phyloP scores from a whole-genome alignment of 495 filamentous ascomycete genomes.

The Massariosphaeria phaeospora region DNA sequence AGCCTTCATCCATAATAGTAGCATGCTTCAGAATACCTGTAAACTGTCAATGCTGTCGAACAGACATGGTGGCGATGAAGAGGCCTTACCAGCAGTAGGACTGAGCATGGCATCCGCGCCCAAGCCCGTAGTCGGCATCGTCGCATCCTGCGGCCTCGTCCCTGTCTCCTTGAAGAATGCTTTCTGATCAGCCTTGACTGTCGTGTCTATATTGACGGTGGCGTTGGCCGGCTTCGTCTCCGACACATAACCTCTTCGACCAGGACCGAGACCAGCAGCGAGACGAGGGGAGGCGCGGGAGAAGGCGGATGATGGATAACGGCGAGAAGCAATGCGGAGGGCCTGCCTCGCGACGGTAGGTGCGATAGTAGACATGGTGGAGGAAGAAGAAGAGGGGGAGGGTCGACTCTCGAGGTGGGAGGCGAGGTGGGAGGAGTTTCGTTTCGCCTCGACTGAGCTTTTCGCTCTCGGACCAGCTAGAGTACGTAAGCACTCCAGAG shows the following conservation, averaged over 20 bases:
- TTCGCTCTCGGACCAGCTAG: too few species aligned
- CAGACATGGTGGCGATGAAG: not conserved
- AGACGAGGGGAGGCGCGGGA: constrained; percentile 34
- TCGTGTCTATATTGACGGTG: constrained; percentile 74
- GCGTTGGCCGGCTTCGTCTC: constrained; percentile 73
- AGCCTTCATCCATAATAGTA: constrained; percentile 87
- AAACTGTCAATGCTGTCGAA: constrained; percentile 6
- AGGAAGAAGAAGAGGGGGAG: constrained; percentile 11
- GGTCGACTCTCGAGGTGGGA: too few species aligned
- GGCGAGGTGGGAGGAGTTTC: not conserved
- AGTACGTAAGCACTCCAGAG: too few species aligned
- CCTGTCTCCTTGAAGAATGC: constrained; percentile 70
- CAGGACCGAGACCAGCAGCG: constrained; percentile 45
- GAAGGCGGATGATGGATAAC: constrained; percentile 26
- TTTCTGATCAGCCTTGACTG: constrained; percentile 78
- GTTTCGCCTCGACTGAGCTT: too few species aligned
- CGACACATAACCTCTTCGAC: constrained; percentile 70
- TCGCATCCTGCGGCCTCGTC: constrained; percentile 49
- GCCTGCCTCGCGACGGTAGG: constrained; percentile 72
- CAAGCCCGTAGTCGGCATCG: constrained; percentile 55
- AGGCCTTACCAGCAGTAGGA: constrained; percentile 60
- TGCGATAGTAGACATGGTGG: constrained; percentile 66
- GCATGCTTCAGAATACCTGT: constrained; percentile 83
- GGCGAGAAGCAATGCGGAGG: constrained; percentile 59
- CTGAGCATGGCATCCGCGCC: constrained; percentile 67